Evolutionary conservation across 306 rosid genomes (phyloP).

Genomic region (Cajanus cajan): DNA sequence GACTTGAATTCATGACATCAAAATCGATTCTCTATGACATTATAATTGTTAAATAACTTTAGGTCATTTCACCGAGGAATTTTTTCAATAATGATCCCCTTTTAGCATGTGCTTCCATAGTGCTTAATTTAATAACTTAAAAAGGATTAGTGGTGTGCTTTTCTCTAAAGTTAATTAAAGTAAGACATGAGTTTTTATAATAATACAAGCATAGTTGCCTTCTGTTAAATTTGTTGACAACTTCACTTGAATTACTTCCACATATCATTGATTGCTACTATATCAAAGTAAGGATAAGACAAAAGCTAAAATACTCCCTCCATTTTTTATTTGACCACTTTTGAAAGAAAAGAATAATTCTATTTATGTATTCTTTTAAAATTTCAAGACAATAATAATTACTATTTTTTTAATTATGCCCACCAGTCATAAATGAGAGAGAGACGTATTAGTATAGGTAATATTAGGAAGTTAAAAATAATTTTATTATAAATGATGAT

Average conservation of each 20-base stretch:
- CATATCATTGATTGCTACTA: background rate
- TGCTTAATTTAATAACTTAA: conserved; percentile 10
- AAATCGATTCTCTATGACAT: background rate
- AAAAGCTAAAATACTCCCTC: background rate
- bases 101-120: background rate
- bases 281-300: background rate
- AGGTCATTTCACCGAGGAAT: background rate
- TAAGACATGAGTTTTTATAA: conserved; percentile 4
- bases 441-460: background rate
- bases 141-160: conserved; percentile 13
- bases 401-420: background rate
- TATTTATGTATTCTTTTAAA: background rate
- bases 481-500: background rate
- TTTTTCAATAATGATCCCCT: conserved; percentile 26
- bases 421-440: background rate
- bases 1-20: conserved; percentile 7
- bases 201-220: background rate
- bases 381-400: background rate
- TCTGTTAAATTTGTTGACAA: background rate
- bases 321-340: background rate
- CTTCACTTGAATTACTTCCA: background rate
- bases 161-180: conserved; percentile 11
- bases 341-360: background rate
- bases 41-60: conserved; percentile 10
- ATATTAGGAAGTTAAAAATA: background rate